Evolutionary conservation across 1,284 basidiomycete species (phyloP), one percentile per base, ranked within the genome.

Genomic region (Sanghuangporus sanghuang): DNA sequence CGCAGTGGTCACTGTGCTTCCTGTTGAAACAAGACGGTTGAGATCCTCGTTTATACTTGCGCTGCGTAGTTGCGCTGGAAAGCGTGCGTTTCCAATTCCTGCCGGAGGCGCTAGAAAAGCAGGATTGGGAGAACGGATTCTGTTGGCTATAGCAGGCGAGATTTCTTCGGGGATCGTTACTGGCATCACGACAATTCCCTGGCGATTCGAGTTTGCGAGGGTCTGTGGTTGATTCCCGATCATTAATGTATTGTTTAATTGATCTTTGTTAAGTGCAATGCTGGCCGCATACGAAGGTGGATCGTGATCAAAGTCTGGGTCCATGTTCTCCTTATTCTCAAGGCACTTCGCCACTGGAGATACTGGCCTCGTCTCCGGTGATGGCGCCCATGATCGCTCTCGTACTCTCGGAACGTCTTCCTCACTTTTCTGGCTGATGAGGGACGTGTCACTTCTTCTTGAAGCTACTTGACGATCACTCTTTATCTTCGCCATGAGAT

Each of bases 1-100:
- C 5, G 90, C 89, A 8, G 89, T 89, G 3, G 85, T 73, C 3
- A 79, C 86, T 36, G 72, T 71, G 18, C 90, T 90, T 70, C 89
- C 90, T 14, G 88, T 88, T 4, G 93, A 95, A 12, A 95, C 92
- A 71, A 91, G 93, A 38, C 93, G 87, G 70, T 90, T 92, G 58
- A 95, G 78, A 73, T 94, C 92, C 38, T 90, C 89, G 67, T 81
- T 83, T 18, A 79, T 76, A 2, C 79, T 76, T 57, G 78, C 70
- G 39, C 82, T 57, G 84, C 66, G 58, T 85, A 82, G 7, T 79
- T 78, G 5, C 81, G 76, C 59, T 82, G 82, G 70, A 84, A 79
- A 38, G 78, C 76, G 35, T 77, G 79, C 5, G 70, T 65, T 57
- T 68, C 68, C 38, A 69, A 69, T 9, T 65, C 65, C 21, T 14